Conservation (phyloP, 345 rosid genomes). For the Eucalyptus pauciflora region DNA sequence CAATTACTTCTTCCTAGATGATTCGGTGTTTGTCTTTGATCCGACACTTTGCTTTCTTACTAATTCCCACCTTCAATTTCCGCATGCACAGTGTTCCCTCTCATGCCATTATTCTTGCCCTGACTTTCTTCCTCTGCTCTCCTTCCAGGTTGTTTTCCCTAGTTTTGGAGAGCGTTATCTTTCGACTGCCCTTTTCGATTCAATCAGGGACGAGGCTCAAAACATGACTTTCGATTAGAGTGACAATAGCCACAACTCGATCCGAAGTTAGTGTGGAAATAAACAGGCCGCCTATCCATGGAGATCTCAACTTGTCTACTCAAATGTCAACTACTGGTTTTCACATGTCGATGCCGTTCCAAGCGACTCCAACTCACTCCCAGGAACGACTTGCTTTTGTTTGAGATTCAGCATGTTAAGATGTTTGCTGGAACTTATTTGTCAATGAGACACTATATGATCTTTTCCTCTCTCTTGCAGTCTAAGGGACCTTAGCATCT, state of each 20-base stretch:
- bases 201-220: conserved; percentile 43
- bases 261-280: neutral
- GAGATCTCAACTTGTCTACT: neutral
- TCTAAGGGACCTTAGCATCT: too few species aligned
- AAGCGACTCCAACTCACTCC: neutral
- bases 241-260: neutral
- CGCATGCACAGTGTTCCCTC: neutral
- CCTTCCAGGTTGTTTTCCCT: conserved; percentile 49
- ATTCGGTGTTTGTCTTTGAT: neutral
- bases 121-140: neutral
- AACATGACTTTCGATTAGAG: conserved; percentile 34
- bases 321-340: neutral
- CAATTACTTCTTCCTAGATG: neutral
- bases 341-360: neutral
- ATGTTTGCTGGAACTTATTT: neutral
- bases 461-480: too few species aligned
- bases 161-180: conserved; percentile 73
- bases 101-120: neutral
- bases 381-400: neutral
- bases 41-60: neutral
- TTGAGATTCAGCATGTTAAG: neutral
- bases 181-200: conserved; percentile 43
- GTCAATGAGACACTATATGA: neutral
- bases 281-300: neutral
- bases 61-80: neutral